Conservation (phyloP, 2,329 filamentous ascomycete genomes). For the Pseudocercospora crystallina region DNA sequence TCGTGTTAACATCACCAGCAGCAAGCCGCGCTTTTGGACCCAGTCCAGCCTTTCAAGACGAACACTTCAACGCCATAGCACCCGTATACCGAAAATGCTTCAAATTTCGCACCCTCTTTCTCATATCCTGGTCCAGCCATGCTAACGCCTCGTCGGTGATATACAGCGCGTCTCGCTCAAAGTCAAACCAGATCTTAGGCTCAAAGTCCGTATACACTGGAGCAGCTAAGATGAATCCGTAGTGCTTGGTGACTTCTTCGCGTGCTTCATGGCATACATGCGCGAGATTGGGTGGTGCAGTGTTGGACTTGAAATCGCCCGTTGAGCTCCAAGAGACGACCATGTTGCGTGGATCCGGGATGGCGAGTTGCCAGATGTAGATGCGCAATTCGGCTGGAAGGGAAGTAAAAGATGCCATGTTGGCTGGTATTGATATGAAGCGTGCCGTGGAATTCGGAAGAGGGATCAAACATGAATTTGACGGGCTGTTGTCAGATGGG, state of each 20-base stretch:
- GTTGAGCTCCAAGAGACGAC: constrained; percentile 13
- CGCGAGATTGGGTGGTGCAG: constrained; percentile 10
- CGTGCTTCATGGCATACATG: constrained; percentile 18
- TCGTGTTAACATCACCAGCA: background rate
- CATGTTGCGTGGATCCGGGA: constrained; percentile 14
- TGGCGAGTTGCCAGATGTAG: constrained; percentile 17
- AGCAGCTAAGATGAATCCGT: constrained; percentile 13
- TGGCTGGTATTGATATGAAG: too few species aligned
- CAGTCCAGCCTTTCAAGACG: constrained; percentile 7
- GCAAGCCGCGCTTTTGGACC: background rate
- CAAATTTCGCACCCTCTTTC: too few species aligned
- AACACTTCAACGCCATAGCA: constrained; percentile 16
- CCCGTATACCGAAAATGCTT: constrained; percentile 18
- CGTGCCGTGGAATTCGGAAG: too few species aligned
- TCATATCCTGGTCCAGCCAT: too few species aligned
- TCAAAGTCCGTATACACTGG: background rate
- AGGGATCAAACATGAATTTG: too few species aligned
- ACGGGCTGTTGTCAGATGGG: too few species aligned
- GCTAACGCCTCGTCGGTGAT: constrained; percentile 16
- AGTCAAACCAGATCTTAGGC: constrained; percentile 15
- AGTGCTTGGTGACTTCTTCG: constrained; percentile 14
- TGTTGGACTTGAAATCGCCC: constrained; percentile 12
- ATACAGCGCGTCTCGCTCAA: constrained; percentile 12
- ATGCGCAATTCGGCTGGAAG: constrained; percentile 20
- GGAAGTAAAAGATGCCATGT: constrained; percentile 15